phyloP scores from a whole-genome alignment of 2,329 filamentous ascomycete genomes.

The Aureobasidium sp. region DNA sequence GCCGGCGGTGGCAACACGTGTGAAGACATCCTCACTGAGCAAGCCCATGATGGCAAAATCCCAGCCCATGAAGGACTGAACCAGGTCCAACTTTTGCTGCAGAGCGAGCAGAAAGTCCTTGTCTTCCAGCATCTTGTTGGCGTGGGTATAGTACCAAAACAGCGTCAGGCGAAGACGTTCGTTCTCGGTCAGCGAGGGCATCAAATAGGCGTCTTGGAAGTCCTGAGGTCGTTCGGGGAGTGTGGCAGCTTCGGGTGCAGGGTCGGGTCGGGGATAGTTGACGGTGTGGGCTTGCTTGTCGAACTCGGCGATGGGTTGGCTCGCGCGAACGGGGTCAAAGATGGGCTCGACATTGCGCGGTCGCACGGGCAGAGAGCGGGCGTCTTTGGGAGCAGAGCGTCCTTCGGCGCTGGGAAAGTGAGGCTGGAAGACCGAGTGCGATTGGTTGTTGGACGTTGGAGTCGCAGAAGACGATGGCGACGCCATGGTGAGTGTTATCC shows the following conservation, averaged over 20 bases:
- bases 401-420: slow-evolving; percentile 18
- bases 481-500: background rate
- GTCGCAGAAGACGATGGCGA: background rate
- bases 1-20: slow-evolving; percentile 37
- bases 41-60: slow-evolving; percentile 42
- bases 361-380: background rate
- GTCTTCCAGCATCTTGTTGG: slow-evolving; percentile 33
- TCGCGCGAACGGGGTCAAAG: slow-evolving; percentile 11
- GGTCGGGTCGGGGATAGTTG: background rate
- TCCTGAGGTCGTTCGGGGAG: slow-evolving; percentile 14
- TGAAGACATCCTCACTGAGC: slow-evolving; percentile 38
- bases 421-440: background rate
- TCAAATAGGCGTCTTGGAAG: slow-evolving; percentile 29
- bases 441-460: background rate
- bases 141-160: slow-evolving; percentile 40
- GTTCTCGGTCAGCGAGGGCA: slow-evolving; percentile 31
- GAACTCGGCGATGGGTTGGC: slow-evolving; percentile 13
- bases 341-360: slow-evolving; percentile 14
- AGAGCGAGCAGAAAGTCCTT: slow-evolving; percentile 35
- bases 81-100: slow-evolving; percentile 38
- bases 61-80: slow-evolving; percentile 38
- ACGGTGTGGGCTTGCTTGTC: background rate
- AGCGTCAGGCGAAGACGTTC: slow-evolving; percentile 33
- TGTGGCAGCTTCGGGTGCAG: slow-evolving; percentile 19
- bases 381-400: background rate